Evolutionary conservation across 2,329 filamentous ascomycete species (phyloP), one percentile per base, ranked within the genome.

Genomic region (Stachybotrys echinatus): DNA sequence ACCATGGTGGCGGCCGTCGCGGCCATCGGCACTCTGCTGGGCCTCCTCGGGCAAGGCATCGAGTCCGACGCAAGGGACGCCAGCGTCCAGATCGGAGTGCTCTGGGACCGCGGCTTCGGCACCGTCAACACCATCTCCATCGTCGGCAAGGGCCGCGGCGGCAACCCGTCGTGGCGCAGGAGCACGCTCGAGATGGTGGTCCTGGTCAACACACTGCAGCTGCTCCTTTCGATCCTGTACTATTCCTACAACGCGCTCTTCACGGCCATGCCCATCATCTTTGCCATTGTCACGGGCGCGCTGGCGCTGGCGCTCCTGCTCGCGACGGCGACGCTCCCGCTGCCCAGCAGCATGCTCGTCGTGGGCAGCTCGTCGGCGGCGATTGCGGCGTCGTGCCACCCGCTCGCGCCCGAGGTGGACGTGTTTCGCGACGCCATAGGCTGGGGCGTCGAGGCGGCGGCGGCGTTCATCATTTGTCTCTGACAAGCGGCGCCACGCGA

Each of bases 221-320:
- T 46, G 10, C 44, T 21, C 14, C 44, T 46, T 18, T 46, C 27
- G 12, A 34, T 34, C 6, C n/a, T 46, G 19, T 46, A 37, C 19
- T 46, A 46, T 14, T 20, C 27, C n/a, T 37, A 37, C 23, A 46
- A 46, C 18, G 44, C 23, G 4, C 23, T 46, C 12, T 46, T 20
- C 23, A 37, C 44, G 12, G 44, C 27, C 10, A 46, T 46, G 27
- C 37, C 7, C 19, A 45, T 45, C 44, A 46, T 46, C 44, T 34
- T 37, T 5, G 44, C 23, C 23, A 37, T 46, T 17, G 19, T 20
- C 4, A 18, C 14, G 7, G 42, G 44, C n/a, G n/a, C 6, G 17
- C 23, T 46, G 44, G 44, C 23, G 7, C 23, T 46, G n/a, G 14
- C 37, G 6, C 14, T 37, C 14, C 21, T 45, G 23, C 10, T 37